A percentile compares a stretch with the other conserved stretches of the same genome.
Conservation (phyloP, 1,139 yeast genomes). For the Entelexis paramagnoliae region DNA sequence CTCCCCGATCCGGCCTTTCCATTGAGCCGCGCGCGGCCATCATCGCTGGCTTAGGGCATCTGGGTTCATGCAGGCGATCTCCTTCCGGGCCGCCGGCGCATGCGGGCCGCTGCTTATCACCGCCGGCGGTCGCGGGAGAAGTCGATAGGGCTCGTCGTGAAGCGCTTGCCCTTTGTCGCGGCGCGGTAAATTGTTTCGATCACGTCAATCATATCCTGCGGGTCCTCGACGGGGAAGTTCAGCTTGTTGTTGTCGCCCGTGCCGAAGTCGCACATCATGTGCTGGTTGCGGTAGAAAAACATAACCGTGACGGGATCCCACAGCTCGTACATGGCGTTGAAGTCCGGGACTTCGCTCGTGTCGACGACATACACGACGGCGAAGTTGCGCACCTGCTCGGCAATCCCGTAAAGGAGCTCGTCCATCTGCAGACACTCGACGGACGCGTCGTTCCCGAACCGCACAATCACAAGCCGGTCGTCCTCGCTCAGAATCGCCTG, state of each 20-base stretch:
- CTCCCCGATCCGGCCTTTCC: no score
- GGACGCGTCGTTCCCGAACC: slow-evolving; percentile 76
- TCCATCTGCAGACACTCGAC: slow-evolving; percentile 84
- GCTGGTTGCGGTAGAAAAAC: slow-evolving; percentile 90
- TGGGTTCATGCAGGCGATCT: no score
- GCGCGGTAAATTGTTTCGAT: slow-evolving; percentile 84
- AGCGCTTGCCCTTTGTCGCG: slow-evolving; percentile 84
- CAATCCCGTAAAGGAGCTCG: slow-evolving; percentile 65
- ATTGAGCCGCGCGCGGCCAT: no score
- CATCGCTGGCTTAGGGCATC: no score
- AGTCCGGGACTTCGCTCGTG: slow-evolving; percentile 80
- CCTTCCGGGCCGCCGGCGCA: background rate
- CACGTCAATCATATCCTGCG: slow-evolving; percentile 85
- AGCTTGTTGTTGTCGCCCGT: slow-evolving; percentile 94
- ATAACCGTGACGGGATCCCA: slow-evolving; percentile 84
- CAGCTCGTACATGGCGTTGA: slow-evolving; percentile 84
- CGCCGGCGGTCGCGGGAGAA: slow-evolving; percentile 16
- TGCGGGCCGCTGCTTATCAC: background rate
- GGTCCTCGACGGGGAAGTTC: slow-evolving; percentile 66
- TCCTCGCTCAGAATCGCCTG: slow-evolving; percentile 84
- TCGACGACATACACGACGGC: slow-evolving; percentile 85
- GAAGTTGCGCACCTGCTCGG: slow-evolving; percentile 77
- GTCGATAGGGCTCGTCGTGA: slow-evolving; percentile 63
- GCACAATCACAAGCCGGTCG: slow-evolving; percentile 71
- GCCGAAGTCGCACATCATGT: slow-evolving; percentile 96